Conservation (phyloP, 2,329 filamentous ascomycete genomes). For the Blastomyces gilchristii region DNA sequence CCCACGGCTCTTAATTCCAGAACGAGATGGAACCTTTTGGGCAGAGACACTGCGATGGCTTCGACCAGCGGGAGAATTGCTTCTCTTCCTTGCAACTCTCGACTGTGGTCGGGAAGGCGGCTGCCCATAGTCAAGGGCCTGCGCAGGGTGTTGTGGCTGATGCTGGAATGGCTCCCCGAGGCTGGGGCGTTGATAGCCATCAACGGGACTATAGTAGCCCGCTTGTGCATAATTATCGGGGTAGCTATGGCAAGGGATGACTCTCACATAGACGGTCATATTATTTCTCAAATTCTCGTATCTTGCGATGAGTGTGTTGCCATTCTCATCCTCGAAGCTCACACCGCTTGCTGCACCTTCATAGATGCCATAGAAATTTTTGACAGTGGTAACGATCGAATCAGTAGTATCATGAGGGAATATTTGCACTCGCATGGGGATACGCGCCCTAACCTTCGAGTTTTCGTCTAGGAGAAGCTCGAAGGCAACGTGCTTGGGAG, state of each 20-base stretch:
- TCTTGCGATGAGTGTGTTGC: conserved; percentile 83
- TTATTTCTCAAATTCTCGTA: conserved; percentile 92
- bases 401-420: conserved; percentile 93
- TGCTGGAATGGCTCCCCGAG: conserved; percentile 56
- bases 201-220: conserved; percentile 37
- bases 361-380: conserved; percentile 97
- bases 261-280: conserved; percentile 87
- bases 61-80: conserved; percentile 61
- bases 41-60: conserved; percentile 70
- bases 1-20: conserved; percentile 56
- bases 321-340: conserved; percentile 85
- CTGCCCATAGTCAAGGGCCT: conserved; percentile 47
- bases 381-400: conserved; percentile 94
- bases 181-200: conserved; percentile 47
- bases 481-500: conserved; percentile 53
- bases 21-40: conserved; percentile 60
- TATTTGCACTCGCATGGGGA: conserved; percentile 67
- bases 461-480: conserved; percentile 51
- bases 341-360: conserved; percentile 71
- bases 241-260: conserved; percentile 53
- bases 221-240: conserved; percentile 35
- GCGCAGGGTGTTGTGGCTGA: conserved; percentile 46
- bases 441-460: conserved; percentile 48
- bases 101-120: conserved; percentile 59
- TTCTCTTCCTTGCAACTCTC: conserved; percentile 63